These are phyloP conservation scores for Hymenotorrendiella dingleyae DNA, from an alignment of 2,329 filamentous ascomycete species.

Conservation along the genomic window DNA sequence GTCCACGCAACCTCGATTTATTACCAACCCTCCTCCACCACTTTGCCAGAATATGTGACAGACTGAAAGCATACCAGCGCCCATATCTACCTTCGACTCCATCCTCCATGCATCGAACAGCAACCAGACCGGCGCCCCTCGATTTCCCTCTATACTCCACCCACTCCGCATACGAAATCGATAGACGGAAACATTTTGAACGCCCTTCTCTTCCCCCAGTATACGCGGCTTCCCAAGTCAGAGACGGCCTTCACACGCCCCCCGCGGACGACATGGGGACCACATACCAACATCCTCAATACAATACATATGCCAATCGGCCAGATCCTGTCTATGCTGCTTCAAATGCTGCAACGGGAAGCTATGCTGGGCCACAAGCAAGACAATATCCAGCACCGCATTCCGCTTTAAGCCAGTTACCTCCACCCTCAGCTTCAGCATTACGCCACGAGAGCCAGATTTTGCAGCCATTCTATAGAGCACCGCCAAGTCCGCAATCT, in stretches of 20 bases:
- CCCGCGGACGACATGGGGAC: conserved; percentile 48
- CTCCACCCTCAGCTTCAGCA: conserved; percentile 13
- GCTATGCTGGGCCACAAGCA: conserved; percentile 8
- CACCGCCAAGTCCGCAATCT: conserved; percentile 19
- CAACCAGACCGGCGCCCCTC: conserved; percentile 25
- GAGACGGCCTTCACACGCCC: conserved; percentile 43
- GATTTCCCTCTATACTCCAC: conserved; percentile 24
- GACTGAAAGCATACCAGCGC: too few relatives aligned
- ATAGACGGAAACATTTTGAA: conserved; percentile 20
- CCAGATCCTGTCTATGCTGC: conserved; percentile 33
- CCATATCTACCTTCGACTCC: background rate
- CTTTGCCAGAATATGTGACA: conserved; percentile 1
- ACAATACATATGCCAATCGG: conserved; percentile 41
- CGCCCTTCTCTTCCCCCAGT: conserved; percentile 8
- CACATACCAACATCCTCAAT: conserved; percentile 40
- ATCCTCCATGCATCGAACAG: conserved; percentile 31
- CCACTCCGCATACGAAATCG: conserved; percentile 15
- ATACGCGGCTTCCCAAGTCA: conserved; percentile 24
- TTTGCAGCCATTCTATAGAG: conserved; percentile 9
- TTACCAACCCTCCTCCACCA: conserved; percentile 1
- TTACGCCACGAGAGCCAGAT: conserved; percentile 25
- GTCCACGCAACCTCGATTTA: background rate
- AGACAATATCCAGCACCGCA: conserved; percentile 11
- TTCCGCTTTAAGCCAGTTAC: conserved; percentile 13
- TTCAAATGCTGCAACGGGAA: conserved; percentile 11